Conservation (phyloP, 1,139 yeast genomes). For the Sugiyamaella sp. region DNA sequence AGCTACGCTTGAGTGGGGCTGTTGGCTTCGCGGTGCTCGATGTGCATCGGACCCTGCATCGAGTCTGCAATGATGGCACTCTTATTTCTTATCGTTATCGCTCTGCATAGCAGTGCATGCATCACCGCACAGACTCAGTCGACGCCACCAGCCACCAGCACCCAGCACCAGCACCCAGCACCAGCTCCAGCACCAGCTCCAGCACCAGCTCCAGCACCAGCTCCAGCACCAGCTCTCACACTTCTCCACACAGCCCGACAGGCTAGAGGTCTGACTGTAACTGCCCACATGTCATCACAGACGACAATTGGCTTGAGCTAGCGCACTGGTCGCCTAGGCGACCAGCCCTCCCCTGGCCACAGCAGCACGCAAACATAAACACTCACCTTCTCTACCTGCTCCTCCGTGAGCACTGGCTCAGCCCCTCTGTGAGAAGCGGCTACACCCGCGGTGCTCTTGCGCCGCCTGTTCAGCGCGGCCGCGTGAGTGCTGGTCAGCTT, state of each 20-base stretch:
- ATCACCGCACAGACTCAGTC: no score
- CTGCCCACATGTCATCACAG: no score
- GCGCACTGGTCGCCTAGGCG: not conserved
- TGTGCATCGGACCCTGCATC: no score
- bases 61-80: slow-evolving; percentile 10
- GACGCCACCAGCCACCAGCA: no score
- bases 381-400: slow-evolving; percentile 27
- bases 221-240: no score
- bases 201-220: no score
- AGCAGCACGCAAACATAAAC: not conserved
- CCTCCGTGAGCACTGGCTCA: slow-evolving; percentile 22
- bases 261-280: no score
- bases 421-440: slow-evolving; percentile 4
- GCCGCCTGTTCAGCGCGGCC: slow-evolving; percentile 12
- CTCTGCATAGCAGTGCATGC: slow-evolving; percentile 3
- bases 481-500: slow-evolving; percentile 7
- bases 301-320: no score
- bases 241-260: no score
- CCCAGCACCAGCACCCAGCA: no score
- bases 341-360: not conserved
- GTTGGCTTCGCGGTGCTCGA: no score
- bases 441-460: slow-evolving; percentile 13
- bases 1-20: not conserved
- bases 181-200: no score
- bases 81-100: slow-evolving; percentile 10